phyloP scores from a whole-genome alignment of 305 asterid species.

The Fraxinus platypoda region DNA sequence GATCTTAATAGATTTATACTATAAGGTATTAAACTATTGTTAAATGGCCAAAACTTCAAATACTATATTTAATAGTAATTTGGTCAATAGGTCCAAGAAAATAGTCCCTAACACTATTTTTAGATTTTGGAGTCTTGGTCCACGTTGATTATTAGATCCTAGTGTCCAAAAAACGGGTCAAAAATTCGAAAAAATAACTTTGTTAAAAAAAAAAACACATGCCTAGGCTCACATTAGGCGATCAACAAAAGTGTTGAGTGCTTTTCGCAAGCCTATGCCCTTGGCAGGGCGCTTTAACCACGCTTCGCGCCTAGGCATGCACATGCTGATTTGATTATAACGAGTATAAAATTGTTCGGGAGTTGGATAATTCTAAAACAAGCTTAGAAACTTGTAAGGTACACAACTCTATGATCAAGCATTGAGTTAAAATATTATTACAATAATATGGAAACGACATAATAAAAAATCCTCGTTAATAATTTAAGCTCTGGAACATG shows the following conservation, averaged over 20 bases:
- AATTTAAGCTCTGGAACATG: neutral
- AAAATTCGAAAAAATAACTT: too few species aligned
- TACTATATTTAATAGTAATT: neutral
- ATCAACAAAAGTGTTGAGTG: neutral
- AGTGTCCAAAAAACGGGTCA: neutral
- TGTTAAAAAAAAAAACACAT: too few species aligned
- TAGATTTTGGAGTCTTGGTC: neutral
- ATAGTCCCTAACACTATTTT: neutral
- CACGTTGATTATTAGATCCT: neutral
- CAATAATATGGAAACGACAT: neutral
- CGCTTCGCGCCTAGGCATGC: neutral
- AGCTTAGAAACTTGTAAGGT: neutral
- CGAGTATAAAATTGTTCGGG: neutral
- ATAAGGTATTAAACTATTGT: neutral
- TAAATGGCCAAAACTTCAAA: neutral
- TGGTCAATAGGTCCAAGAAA: neutral
- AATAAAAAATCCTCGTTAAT: neutral
- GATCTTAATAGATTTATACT: neutral
- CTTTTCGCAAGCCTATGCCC: neutral
- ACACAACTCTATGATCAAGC: neutral
- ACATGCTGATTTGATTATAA: neutral
- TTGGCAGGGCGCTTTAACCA: neutral
- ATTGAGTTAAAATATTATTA: neutral
- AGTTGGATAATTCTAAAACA: neutral
- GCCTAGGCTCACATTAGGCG: neutral